Percentiles rank a stretch among this genome's conserved stretches.
These are phyloP conservation scores for Avena eriantha DNA, from an alignment of 176 grass and related monocot species.

Conservation along the genomic window DNA sequence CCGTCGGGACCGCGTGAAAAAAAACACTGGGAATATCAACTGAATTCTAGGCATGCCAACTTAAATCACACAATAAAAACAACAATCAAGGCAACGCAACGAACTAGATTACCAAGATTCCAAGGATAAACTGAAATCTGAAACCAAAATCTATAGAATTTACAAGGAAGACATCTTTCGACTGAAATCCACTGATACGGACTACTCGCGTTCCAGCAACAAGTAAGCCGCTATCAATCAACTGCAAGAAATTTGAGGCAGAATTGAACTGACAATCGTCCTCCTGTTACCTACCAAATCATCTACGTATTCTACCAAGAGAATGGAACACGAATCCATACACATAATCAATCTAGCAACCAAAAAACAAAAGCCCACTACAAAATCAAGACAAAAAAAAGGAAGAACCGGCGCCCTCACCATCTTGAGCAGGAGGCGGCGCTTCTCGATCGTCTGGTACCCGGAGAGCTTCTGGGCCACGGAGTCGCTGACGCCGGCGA, in stretches of 20 bases:
- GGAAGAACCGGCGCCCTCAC: constrained; percentile 36
- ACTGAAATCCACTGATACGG: not conserved
- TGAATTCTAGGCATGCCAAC: not conserved
- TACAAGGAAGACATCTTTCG: not conserved
- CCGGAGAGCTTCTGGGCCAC: constrained; percentile 95
- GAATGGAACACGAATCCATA: not conserved
- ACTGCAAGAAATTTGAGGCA: not conserved
- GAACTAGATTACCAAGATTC: not conserved
- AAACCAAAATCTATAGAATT: constrained; percentile 4
- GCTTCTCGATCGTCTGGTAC: constrained; percentile 68
- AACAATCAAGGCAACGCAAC: constrained; percentile 6
- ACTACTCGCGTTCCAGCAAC: not conserved
- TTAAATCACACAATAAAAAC: constrained; percentile 23
- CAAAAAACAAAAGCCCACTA: not conserved
- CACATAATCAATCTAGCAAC: not conserved
- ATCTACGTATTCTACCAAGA: not conserved
- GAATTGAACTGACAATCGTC: not conserved
- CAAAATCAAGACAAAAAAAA: constrained; percentile 2
- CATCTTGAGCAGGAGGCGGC: constrained; percentile 89
- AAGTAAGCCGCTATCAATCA: not conserved
- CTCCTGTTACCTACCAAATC: not conserved
- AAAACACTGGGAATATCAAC: not conserved
- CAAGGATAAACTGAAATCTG: not conserved
- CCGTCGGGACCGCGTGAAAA: too few relatives aligned
- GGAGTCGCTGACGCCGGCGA: constrained; percentile 90